A percentile compares a stretch with the other conserved stretches of the same genome.
Evolutionary conservation across 345 rosid species (phyloP).

Genomic region (Iberis pinnata): DNA sequence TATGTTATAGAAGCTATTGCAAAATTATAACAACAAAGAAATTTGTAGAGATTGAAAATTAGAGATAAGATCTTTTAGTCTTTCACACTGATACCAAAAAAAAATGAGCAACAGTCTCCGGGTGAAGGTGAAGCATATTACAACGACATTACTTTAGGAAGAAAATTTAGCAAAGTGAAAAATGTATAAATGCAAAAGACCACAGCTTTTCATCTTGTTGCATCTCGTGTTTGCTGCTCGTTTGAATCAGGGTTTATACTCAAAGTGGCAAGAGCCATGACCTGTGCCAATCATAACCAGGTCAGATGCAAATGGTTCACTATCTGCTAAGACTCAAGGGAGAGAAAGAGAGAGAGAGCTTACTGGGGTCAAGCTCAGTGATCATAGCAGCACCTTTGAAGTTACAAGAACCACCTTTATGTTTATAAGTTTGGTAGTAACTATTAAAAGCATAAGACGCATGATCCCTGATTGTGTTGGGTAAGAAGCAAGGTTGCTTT

Average conservation of each 20-base stretch:
- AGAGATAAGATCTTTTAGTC: too few relatives aligned
- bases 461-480: slow-evolving; percentile 60
- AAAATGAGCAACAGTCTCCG: too few relatives aligned
- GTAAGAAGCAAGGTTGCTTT: slow-evolving; percentile 57
- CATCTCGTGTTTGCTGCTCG: too few relatives aligned
- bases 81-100: too few relatives aligned
- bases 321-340: neutral
- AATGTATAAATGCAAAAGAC: too few relatives aligned
- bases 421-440: slow-evolving; percentile 59
- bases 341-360: slow-evolving; percentile 20
- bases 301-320: slow-evolving; percentile 10
- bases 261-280: slow-evolving; percentile 30
- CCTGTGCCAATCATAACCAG: slow-evolving; percentile 15
- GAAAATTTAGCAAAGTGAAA: too few relatives aligned
- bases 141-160: too few relatives aligned
- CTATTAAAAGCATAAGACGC: slow-evolving; percentile 73
- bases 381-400: slow-evolving; percentile 70
- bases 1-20: too few relatives aligned
- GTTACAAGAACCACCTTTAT: slow-evolving; percentile 66
- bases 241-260: slow-evolving; percentile 20
- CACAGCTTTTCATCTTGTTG: too few relatives aligned
- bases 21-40: too few relatives aligned
- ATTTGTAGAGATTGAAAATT: too few relatives aligned
- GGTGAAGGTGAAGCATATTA: too few relatives aligned
- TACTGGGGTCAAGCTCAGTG: slow-evolving; percentile 76